Conservation (phyloP, 352 stramenopile species). For the Globisporangium ultimum region DNA sequence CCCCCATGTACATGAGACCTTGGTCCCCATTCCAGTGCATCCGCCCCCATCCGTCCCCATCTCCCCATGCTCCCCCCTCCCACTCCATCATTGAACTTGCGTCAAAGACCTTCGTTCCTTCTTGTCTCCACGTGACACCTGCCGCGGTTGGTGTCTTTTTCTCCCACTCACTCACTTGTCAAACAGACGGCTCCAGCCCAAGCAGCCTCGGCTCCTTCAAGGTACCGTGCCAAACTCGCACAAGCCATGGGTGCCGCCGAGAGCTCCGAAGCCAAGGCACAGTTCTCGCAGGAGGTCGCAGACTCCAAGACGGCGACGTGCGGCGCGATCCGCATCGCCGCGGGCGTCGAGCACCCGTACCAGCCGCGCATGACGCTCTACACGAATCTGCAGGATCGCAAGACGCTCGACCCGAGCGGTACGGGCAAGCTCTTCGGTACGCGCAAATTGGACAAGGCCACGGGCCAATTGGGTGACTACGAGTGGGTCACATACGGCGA, state of each 20-base stretch:
- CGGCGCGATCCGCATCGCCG: slow-evolving; percentile 18
- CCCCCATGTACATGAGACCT: no score
- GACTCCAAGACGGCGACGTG: slow-evolving; percentile 11
- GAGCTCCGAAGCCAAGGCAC: slow-evolving; percentile 8
- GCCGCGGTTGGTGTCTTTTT: no score
- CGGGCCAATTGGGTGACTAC: slow-evolving; percentile 32
- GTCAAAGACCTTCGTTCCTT: no score
- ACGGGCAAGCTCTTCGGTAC: slow-evolving; percentile 54
- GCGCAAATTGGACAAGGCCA: slow-evolving; percentile 37
- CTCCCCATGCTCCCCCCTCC: no score
- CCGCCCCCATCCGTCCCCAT: background rate
- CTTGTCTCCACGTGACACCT: no score
- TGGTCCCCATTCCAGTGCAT: background rate
- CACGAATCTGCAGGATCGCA: slow-evolving; percentile 39
- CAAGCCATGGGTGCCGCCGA: background rate
- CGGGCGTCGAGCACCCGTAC: slow-evolving; percentile 19
- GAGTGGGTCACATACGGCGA: slow-evolving; percentile 61
- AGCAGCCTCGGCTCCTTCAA: background rate
- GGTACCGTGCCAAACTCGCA: background rate
- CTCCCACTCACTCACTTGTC: background rate
- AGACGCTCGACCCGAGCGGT: slow-evolving; percentile 40
- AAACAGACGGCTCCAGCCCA: background rate
- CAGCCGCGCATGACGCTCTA: slow-evolving; percentile 50
- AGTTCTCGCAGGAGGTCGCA: slow-evolving; percentile 18
- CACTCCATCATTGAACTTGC: background rate